Evolutionary conservation across 179 eudicot genomes (phyloP).

Genomic region (Beta corolliflora): DNA sequence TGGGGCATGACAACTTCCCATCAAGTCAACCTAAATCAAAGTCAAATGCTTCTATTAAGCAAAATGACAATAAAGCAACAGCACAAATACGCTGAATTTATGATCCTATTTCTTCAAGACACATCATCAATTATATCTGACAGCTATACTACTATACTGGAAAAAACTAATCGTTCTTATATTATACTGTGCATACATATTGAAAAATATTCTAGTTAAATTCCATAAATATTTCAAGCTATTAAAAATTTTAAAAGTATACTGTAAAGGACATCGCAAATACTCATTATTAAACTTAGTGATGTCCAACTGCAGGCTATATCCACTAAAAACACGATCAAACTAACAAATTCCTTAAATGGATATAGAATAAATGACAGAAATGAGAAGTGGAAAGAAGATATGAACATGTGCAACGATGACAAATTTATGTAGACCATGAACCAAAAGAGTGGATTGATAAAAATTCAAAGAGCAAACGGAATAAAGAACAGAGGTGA

Average conservation of each 20-base stretch:
- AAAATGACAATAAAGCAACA: background rate
- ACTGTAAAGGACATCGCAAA: background rate
- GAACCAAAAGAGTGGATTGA: background rate
- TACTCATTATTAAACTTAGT: background rate
- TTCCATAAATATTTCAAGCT: no score
- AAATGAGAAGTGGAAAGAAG: background rate
- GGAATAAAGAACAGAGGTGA: background rate
- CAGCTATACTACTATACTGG: no score
- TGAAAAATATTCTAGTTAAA: no score
- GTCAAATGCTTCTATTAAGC: background rate
- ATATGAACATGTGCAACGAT: background rate
- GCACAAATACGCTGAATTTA: background rate
- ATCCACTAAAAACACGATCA: background rate
- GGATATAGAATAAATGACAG: background rate
- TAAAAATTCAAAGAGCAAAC: background rate
- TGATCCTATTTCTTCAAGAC: background rate
- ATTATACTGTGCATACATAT: background rate
- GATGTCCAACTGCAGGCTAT: background rate
- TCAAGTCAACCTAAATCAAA: background rate
- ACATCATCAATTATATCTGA: background rate
- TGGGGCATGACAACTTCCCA: background rate
- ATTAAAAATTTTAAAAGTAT: background rate
- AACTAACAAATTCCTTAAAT: background rate
- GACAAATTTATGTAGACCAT: background rate
- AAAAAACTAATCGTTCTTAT: background rate